Evolutionary conservation across 768 basidiomycete species (phyloP).

Genomic region (Mycena venus): DNA sequence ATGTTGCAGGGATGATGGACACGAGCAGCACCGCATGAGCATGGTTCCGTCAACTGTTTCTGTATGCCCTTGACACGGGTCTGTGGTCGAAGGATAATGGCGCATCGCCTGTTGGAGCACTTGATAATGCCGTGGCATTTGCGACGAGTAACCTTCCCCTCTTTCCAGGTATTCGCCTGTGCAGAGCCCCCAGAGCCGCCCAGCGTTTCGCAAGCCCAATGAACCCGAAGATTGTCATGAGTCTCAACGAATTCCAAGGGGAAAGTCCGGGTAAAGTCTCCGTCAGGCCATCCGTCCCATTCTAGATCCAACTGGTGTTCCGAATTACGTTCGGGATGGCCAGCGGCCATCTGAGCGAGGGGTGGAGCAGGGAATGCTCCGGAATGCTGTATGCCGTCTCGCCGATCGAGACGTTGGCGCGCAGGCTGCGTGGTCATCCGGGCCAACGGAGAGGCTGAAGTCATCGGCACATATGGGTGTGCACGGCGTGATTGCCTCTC

Average conservation of each 20-base stretch:
- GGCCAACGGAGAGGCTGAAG: too few relatives aligned
- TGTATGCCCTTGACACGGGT: background rate
- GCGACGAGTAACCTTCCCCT: slow-evolving; percentile 9
- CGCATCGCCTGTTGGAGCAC: background rate
- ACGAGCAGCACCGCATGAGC: slow-evolving; percentile 6
- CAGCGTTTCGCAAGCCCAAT: background rate
- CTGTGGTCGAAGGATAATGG: slow-evolving; percentile 2
- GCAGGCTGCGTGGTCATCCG: background rate
- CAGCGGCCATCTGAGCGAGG: too few relatives aligned
- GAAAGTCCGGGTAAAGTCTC: background rate
- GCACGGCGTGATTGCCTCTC: background rate
- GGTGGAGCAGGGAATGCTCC: too few relatives aligned
- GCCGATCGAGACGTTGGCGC: too few relatives aligned
- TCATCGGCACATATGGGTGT: background rate
- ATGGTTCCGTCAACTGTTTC: background rate
- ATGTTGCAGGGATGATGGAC: slow-evolving; percentile 12
- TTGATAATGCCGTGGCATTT: background rate
- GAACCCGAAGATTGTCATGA: background rate
- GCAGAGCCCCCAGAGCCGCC: background rate
- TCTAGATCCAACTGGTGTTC: background rate
- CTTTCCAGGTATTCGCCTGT: background rate
- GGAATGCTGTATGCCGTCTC: too few relatives aligned
- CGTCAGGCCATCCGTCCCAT: slow-evolving; percentile 24
- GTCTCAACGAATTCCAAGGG: background rate
- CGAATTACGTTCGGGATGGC: too few relatives aligned